These are phyloP conservation scores for Malus asiatica DNA, from an alignment of 306 rosid species.

Conservation along the genomic window DNA sequence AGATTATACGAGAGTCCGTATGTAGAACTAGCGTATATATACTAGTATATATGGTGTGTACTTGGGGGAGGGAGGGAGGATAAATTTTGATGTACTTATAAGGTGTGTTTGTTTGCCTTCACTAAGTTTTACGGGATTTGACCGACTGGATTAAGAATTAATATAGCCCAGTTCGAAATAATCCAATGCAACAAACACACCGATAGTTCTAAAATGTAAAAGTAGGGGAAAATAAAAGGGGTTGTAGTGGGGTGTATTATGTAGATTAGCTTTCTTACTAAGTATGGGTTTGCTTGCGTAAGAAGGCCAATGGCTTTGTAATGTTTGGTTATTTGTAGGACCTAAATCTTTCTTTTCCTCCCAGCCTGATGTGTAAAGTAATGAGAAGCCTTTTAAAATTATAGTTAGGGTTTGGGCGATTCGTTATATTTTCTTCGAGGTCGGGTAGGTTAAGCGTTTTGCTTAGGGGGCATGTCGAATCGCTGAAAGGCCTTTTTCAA, in stretches of 20 bases:
- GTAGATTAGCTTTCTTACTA: conserved; percentile 1
- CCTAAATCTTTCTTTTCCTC: conserved; percentile 31
- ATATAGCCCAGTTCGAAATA: too few species aligned
- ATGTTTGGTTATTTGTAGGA: conserved; percentile 34
- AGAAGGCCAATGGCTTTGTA: conserved; percentile 1
- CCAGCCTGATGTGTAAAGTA: conserved; percentile 42
- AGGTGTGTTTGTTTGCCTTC: too few species aligned
- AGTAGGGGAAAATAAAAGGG: not conserved
- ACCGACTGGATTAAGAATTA: too few species aligned
- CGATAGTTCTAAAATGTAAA: not conserved
- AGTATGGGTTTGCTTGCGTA: conserved; percentile 31
- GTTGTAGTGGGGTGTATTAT: conserved; percentile 16
- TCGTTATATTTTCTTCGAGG: too few species aligned
- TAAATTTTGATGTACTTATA: conserved; percentile 24
- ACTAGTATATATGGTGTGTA: not conserved
- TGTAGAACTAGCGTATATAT: not conserved
- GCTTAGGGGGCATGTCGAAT: not conserved
- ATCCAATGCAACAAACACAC: too few species aligned
- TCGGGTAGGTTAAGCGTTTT: too few species aligned
- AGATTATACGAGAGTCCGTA: not conserved
- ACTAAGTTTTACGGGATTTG: too few species aligned
- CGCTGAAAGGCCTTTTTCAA: too few species aligned
- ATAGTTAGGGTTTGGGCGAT: too few species aligned
- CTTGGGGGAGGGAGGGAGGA: conserved; percentile 9
- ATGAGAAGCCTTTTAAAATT: not conserved